These are phyloP conservation scores for Mycena alexandri DNA, from an alignment of 768 basidiomycete species.

Conservation along the genomic window DNA sequence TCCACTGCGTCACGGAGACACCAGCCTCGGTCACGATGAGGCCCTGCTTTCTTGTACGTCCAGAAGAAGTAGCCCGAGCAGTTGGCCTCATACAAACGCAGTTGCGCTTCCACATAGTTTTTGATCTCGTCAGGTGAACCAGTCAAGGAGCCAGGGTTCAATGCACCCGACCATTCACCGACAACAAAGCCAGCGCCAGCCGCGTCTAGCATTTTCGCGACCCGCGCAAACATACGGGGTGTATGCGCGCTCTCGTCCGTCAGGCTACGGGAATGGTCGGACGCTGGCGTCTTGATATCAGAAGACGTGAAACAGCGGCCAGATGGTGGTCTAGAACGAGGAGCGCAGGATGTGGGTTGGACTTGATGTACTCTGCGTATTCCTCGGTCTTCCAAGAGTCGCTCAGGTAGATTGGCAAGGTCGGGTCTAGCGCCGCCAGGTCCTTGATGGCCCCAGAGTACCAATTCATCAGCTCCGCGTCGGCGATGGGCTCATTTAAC, in stretches of 20 bases:
- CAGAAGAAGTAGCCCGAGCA: slow-evolving; percentile 88
- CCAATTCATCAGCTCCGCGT: slow-evolving; percentile 69
- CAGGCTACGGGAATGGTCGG: slow-evolving; percentile 66
- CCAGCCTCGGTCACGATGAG: slow-evolving; percentile 79
- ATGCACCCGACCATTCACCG: slow-evolving; percentile 84
- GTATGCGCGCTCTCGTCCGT: slow-evolving; percentile 53
- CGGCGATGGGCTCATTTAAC: slow-evolving; percentile 68
- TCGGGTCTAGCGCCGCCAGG: slow-evolving; percentile 63
- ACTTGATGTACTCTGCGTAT: slow-evolving; percentile 69
- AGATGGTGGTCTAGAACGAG: slow-evolving; percentile 85
- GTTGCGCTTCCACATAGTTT: slow-evolving; percentile 71
- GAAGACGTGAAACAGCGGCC: slow-evolving; percentile 78
- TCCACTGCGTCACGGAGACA: slow-evolving; percentile 73
- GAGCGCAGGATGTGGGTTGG: slow-evolving; percentile 46
- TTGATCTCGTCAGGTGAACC: slow-evolving; percentile 53
- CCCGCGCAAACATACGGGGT: slow-evolving; percentile 53
- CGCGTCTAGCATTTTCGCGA: slow-evolving; percentile 49
- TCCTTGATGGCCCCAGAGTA: slow-evolving; percentile 69
- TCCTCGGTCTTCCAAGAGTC: slow-evolving; percentile 82
- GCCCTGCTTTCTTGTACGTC: slow-evolving; percentile 80
- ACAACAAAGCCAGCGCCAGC: slow-evolving; percentile 65
- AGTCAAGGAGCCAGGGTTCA: slow-evolving; percentile 72
- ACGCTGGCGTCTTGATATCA: slow-evolving; percentile 67
- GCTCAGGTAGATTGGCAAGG: slow-evolving; percentile 77
- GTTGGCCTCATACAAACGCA: slow-evolving; percentile 70